Base-by-base conservation (phyloP, 768 basidiomycete species). In the Rhodotorula diobovata region DNA sequence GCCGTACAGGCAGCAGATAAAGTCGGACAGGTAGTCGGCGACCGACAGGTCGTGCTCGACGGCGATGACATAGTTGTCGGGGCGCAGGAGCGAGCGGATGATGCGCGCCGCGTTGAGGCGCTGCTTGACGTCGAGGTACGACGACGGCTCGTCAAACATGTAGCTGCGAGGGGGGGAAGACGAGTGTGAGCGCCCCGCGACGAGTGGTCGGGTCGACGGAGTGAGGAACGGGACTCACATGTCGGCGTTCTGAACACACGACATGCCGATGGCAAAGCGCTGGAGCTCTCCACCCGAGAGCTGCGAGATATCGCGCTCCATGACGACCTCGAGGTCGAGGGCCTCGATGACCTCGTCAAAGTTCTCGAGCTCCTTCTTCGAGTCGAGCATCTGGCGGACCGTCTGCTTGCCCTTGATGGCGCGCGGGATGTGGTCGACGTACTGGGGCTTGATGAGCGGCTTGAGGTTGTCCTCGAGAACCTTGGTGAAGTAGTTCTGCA, bases 401-500 rank as follows among this genome's bases (percentile, higher is more conserved):
- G 89, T 89, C 85, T 91, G 85, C 59, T 83, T 84, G 64, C 89
- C 93, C 81, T 98, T 95, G 84, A 99, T 91, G 51, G 93, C 92
- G 54, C 89, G 87, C 9, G 96, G 96, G 78, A 99, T 97, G 80
- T 98, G 94, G 80, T 99, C 96, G 74, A 99, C 96, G 80, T 99
- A 99, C 86, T 99, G 96, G 2, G 96, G 96, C 82, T 99, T 99
- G 81, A 98, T 98, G 72, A 99, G 86, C 2, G 96, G 94, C 83
- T 97, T 98, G 79, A 98, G 84, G 79, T 99, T 93, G 81, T 99
- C 96, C 81, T 98, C 96, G 30, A 99, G 85, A 12, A 98, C 93
- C 82, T 98, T 98, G 61, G 96, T 98, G 82, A 99, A 99, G 83
- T 98, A 99, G 80, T 99, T 99, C 80, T 99, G 96, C 35, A 99